These are phyloP conservation scores for Mortierella sp. DNA, from an alignment of 371 early-diverging fungal species.

Conservation along the genomic window DNA sequence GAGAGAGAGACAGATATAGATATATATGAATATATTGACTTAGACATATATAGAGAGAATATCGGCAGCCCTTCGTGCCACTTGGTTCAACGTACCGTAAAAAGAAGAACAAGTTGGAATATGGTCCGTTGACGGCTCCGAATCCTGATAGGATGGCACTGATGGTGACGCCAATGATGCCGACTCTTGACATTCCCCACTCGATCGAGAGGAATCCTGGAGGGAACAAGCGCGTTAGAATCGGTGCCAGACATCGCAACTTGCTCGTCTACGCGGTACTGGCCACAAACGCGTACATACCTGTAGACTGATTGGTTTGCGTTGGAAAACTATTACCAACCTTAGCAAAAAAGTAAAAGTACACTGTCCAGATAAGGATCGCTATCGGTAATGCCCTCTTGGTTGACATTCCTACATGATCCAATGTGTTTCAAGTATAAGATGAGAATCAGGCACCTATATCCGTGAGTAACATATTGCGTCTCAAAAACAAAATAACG, in stretches of 20 bases:
- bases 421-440: too few species aligned
- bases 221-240: neutral
- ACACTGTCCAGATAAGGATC: conserved; percentile 63
- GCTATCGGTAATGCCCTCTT: conserved; percentile 60
- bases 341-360: conserved; percentile 78
- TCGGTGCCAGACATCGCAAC: conserved; percentile 4
- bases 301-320: conserved; percentile 16
- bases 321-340: conserved; percentile 69
- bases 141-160: conserved; percentile 95
- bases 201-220: conserved; percentile 34
- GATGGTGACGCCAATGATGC: conserved; percentile 90
- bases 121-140: conserved; percentile 93
- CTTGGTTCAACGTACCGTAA: conserved; percentile 55
- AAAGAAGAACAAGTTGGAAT: conserved; percentile 75
- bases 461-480: neutral
- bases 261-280: too few species aligned
- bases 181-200: conserved; percentile 79
- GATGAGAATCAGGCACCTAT: neutral
- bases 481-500: conserved; percentile 28
- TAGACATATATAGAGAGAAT: too few species aligned
- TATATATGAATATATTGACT: too few species aligned
- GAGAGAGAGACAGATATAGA: too few species aligned
- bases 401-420: conserved; percentile 45
- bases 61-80: too few species aligned
- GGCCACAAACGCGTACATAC: too few species aligned